Conservation (phyloP, 805 yeast genomes). For the Barnettozyma sp. region DNA sequence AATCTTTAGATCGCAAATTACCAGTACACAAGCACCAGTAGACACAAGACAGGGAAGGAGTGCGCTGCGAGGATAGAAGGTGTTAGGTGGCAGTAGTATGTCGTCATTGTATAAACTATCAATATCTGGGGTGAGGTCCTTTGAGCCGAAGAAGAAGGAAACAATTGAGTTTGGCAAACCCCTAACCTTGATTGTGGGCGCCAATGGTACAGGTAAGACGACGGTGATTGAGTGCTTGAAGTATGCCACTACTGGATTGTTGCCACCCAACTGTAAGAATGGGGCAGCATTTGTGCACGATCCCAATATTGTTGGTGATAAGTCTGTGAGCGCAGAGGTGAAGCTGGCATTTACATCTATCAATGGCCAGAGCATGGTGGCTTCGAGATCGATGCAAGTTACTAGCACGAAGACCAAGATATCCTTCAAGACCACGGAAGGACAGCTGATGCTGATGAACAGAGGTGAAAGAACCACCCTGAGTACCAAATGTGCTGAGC, state of each 20-base stretch:
- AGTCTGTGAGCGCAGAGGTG: constrained; percentile 81
- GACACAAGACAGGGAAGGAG: too few relatives aligned
- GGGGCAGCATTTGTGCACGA: constrained; percentile 90
- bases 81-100: too few relatives aligned
- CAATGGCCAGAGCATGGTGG: constrained; percentile 71
- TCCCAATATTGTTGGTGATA: constrained; percentile 71
- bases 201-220: constrained; percentile 94
- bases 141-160: constrained; percentile 78
- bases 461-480: constrained; percentile 66
- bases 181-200: constrained; percentile 88
- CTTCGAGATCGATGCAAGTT: constrained; percentile 77
- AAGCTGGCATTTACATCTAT: constrained; percentile 77
- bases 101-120: constrained; percentile 38
- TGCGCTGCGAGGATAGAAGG: too few relatives aligned
- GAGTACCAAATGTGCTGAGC: constrained; percentile 75
- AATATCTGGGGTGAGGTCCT: constrained; percentile 85
- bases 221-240: constrained; percentile 91
- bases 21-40: too few relatives aligned
- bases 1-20: too few relatives aligned
- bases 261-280: constrained; percentile 93
- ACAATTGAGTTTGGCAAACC: constrained; percentile 88
- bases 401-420: constrained; percentile 50
- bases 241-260: constrained; percentile 90
- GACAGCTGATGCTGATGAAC: constrained; percentile 65
- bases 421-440: constrained; percentile 90